Base-by-base conservation (phyloP, 2,329 filamentous ascomycete species). In the Lithohypha guttulata region DNA sequence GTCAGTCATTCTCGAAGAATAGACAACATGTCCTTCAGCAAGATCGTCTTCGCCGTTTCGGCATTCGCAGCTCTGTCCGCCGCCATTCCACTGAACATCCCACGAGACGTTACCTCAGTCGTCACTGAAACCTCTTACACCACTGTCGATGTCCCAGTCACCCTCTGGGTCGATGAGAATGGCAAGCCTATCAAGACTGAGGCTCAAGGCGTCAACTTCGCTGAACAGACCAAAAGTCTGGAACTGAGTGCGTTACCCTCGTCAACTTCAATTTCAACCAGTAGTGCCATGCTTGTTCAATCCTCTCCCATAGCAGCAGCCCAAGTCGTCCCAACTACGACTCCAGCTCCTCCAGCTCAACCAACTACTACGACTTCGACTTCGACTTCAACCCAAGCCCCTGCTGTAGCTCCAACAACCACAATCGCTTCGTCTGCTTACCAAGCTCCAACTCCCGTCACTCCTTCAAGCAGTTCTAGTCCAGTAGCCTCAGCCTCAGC, bases 351-450 rank as follows among this genome's bases (percentile, higher is more conserved):
- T 26, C 34, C 27, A 20, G 34, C 42, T 41, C 46, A 46, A 42
- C 42, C 42, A 34, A 39, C 27, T 9, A 33, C 44, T 37, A 38
- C 33, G 8, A 19, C 31, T 21, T 14, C 30, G 6, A 15, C 28
- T 30, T 30, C 7, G 7, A 15, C 14, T 15, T 7, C 30, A 46
- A 46, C 30, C 54, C 54, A 28, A 20, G 42, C 48, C 55, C 57
- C 50, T 48, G 51, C 15, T 27, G 50, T 40, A 25, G 42, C 40
- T 42, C 52, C 28, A 52, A 55, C 21, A 58, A 53, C 15, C 27
- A 49, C 42, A 48, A 55, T 22, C 47, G 51, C 37, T 52, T 53
- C 35, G 4, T 33, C 40, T 38, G 44, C 33, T 17, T 42, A 21
- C 23, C 33, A 27, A 20, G 34, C 42, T 39, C 46, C 46, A 42